Conservation (phyloP, 139 green algal species). For the Nannochloris sp. region DNA sequence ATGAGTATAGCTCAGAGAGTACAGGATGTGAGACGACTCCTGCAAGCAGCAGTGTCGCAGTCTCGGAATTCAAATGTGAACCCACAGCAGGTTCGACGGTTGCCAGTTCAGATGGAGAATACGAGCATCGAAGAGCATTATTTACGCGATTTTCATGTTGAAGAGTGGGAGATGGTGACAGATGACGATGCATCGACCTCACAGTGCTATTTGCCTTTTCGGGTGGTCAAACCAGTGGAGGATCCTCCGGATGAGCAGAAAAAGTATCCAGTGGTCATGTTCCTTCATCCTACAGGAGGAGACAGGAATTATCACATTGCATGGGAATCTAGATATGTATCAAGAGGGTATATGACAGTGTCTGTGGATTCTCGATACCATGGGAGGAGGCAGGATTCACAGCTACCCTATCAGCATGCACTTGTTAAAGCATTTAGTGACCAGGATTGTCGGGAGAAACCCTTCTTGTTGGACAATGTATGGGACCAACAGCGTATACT, state of each 20-base stretch:
- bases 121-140: background rate
- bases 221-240: constrained; percentile 16
- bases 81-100: too few relatives aligned
- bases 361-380: constrained; percentile 53
- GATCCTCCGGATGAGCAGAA: background rate
- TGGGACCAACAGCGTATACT: constrained; percentile 58
- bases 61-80: too few relatives aligned
- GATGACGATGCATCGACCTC: constrained; percentile 1
- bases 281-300: constrained; percentile 39
- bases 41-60: too few relatives aligned
- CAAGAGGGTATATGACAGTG: constrained; percentile 39
- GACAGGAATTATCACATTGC: constrained; percentile 26
- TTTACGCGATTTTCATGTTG: background rate
- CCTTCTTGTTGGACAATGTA: constrained; percentile 65
- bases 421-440: constrained; percentile 30
- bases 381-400: constrained; percentile 18
- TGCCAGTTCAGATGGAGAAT: background rate
- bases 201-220: constrained; percentile 48
- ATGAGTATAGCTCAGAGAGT: too few relatives aligned
- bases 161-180: constrained; percentile 13
- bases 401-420: constrained; percentile 33
- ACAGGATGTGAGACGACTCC: too few relatives aligned
- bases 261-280: constrained; percentile 20
- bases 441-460: constrained; percentile 30
- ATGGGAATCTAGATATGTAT: constrained; percentile 29